These are phyloP conservation scores for Erysimum pusillum DNA, from an alignment of 441 rosid species.

Conservation along the genomic window DNA sequence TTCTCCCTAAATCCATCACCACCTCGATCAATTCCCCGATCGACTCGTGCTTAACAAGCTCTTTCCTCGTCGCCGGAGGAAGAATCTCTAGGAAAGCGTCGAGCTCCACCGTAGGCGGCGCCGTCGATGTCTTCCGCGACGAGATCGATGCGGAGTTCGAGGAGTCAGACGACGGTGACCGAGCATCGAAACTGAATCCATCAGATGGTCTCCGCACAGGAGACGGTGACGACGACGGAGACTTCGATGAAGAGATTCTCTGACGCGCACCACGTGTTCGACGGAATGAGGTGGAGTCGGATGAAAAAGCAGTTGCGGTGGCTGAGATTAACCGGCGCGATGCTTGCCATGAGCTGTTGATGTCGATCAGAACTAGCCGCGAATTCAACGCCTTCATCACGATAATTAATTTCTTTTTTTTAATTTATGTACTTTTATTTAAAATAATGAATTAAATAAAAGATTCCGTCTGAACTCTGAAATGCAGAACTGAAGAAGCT, in stretches of 20 bases:
- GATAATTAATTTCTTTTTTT: neutral
- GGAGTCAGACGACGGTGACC: conserved; percentile 50
- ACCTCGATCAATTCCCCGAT: conserved; percentile 83
- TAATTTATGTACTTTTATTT: neutral
- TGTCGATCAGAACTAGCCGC: conserved; percentile 70
- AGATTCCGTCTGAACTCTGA: conserved; percentile 20
- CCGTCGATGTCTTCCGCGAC: conserved; percentile 46
- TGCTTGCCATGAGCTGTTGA: conserved; percentile 75
- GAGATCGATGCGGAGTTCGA: conserved; percentile 47
- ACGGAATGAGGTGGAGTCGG: conserved; percentile 68
- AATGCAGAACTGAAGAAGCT: conserved; percentile 27
- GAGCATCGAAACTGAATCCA: conserved; percentile 65
- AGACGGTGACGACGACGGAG: conserved; percentile 48
- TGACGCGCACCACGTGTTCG: conserved; percentile 62
- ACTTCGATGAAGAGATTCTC: conserved; percentile 54
- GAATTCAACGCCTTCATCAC: conserved; percentile 68
- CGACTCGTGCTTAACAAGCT: conserved; percentile 61
- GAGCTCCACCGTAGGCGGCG: conserved; percentile 60
- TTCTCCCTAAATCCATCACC: conserved; percentile 91
- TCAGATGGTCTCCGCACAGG: conserved; percentile 54
- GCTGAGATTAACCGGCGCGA: conserved; percentile 60
- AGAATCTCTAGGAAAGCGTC: conserved; percentile 76
- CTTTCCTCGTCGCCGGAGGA: conserved; percentile 69
- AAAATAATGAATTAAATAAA: conserved; percentile 26
- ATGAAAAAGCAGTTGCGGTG: conserved; percentile 44